Conservation (phyloP, 257 asterid species). For the Scutellaria minor region DNA sequence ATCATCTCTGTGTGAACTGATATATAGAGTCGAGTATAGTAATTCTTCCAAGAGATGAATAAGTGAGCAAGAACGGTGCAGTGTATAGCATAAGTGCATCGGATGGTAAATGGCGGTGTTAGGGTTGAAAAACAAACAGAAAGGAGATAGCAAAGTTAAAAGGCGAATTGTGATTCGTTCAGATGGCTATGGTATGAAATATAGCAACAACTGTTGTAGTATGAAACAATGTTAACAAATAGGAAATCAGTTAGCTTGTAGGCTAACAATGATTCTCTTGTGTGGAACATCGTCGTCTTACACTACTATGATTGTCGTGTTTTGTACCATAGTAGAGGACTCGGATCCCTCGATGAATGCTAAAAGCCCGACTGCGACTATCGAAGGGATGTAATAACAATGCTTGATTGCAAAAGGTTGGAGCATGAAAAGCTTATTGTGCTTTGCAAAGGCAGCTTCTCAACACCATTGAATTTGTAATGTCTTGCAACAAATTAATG, state of each 20-base stretch:
- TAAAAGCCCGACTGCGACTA: too few species aligned
- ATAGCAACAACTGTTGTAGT: too few species aligned
- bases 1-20: too few species aligned
- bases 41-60: background rate
- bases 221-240: too few species aligned
- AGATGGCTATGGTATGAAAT: too few species aligned
- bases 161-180: background rate
- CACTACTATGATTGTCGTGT: background rate
- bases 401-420: background rate
- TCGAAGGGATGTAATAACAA: background rate
- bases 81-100: conserved; percentile 11
- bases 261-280: background rate
- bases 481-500: too few species aligned
- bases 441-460: background rate
- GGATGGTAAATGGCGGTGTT: background rate
- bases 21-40: background rate
- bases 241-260: too few species aligned
- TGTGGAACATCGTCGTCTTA: background rate
- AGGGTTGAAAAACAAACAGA: background rate
- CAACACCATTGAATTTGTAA: background rate
- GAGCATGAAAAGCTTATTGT: background rate
- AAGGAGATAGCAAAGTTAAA: too few species aligned
- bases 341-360: too few species aligned
- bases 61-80: background rate
- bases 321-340: too few species aligned